Percentiles rank a stretch among this genome's conserved stretches.
Conservation (phyloP, 495 filamentous ascomycete species). For the Tetracladium setigerum region DNA sequence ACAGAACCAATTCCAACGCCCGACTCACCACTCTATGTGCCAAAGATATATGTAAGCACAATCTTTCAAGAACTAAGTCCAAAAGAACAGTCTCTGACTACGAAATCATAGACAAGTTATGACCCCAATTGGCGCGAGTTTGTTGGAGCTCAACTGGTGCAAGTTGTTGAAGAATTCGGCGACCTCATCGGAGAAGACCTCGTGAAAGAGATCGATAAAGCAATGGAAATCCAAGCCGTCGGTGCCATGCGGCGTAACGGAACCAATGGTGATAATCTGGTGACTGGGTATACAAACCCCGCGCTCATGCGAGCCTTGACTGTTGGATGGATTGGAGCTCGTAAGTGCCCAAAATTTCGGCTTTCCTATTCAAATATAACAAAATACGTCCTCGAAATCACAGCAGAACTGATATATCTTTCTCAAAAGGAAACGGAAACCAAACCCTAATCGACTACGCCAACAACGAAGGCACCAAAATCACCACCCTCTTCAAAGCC, state of each 20-base stretch:
- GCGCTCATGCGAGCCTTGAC: conserved; percentile 24
- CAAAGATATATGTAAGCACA: conserved; percentile 22
- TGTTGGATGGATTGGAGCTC: conserved; percentile 22
- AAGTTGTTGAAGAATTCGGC: conserved; percentile 26
- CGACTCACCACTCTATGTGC: conserved; percentile 22
- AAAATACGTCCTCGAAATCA: too few relatives aligned
- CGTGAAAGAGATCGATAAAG: conserved; percentile 19
- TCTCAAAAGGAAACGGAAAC: conserved; percentile 18
- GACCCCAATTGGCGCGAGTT: conserved; percentile 28
- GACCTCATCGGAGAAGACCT: conserved; percentile 19
- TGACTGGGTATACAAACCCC: conserved; percentile 23
- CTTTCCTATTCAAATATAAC: too few relatives aligned
- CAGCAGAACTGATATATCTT: too few relatives aligned
- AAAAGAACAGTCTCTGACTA: too few relatives aligned
- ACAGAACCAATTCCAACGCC: conserved; percentile 23
- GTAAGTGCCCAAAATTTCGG: too few relatives aligned
- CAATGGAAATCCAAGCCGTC: conserved; percentile 23
- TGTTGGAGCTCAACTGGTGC: conserved; percentile 24
- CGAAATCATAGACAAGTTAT: conserved; percentile 18
- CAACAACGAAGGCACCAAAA: conserved; percentile 19
- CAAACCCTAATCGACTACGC: conserved; percentile 24
- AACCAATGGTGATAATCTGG: conserved; percentile 25
- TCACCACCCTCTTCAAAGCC: conserved; percentile 23
- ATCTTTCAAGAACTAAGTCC: too few relatives aligned
- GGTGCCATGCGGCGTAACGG: conserved; percentile 26